phyloP scores from a whole-genome alignment of 169 alveolate genomes.

The Plasmodium inui region DNA sequence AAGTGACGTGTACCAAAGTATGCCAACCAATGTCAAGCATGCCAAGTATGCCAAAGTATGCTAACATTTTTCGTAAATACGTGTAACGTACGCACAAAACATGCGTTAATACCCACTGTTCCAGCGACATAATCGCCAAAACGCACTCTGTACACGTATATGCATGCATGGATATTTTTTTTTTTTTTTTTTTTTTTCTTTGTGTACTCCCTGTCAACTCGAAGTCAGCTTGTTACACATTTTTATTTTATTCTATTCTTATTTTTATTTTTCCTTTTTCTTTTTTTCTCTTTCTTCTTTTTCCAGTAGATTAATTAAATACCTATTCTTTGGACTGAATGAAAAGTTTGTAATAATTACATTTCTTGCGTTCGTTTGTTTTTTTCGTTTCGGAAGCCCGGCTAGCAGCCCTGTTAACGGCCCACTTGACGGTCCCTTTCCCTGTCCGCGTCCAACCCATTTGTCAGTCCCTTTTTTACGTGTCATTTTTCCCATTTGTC shows the following conservation, averaged over 20 bases:
- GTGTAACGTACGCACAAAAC: not conserved
- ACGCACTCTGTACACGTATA: not conserved
- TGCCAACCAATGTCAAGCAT: not conserved
- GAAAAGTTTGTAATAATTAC: slow-evolving; percentile 58
- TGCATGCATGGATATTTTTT: not conserved
- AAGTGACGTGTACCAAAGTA: not conserved
- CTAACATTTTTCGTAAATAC: not conserved
- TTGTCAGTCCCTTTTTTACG: slow-evolving; percentile 5
- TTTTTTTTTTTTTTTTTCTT: not conserved
- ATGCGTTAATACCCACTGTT: not conserved
- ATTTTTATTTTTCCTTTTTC: not conserved
- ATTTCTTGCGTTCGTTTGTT: slow-evolving; percentile 33
- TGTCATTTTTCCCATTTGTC: not conserved
- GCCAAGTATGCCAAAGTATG: not conserved
- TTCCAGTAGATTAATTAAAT: not conserved
- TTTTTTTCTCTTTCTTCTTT: not conserved
- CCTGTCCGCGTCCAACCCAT: not conserved
- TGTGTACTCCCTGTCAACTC: not conserved
- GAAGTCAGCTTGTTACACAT: not conserved
- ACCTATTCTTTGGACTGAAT: slow-evolving; percentile 3
- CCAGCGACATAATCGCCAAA: not conserved
- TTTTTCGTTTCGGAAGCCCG: not conserved
- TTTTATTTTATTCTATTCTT: not conserved
- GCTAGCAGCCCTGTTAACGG: not conserved
- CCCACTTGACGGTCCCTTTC: not conserved